These are phyloP conservation scores for Curvularia eragrostidis DNA, from an alignment of 2,329 filamentous ascomycete genomes.

Conservation along the genomic window DNA sequence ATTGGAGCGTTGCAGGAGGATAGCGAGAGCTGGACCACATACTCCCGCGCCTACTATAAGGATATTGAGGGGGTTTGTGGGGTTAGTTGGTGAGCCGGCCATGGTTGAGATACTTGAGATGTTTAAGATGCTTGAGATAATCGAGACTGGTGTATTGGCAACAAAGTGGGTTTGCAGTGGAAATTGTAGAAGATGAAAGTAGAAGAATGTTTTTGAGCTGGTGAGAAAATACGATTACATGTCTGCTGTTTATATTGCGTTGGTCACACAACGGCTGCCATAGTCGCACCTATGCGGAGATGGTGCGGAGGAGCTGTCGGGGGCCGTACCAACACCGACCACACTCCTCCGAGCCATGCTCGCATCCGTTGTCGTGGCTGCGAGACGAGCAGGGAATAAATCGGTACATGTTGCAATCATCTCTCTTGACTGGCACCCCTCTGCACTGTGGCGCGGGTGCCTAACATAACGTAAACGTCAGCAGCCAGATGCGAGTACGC, in stretches of 20 bases:
- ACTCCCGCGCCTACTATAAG: slow-evolving; percentile 41
- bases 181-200: too few relatives aligned
- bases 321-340: slow-evolving; percentile 4
- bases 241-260: background rate
- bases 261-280: background rate
- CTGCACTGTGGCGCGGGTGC: background rate
- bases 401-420: too few relatives aligned
- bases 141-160: background rate
- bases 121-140: background rate
- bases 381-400: background rate
- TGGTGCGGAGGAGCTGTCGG: background rate
- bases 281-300: background rate
- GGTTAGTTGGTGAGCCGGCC: background rate
- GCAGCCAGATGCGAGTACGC: background rate
- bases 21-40: slow-evolving; percentile 53
- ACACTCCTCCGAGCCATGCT: background rate
- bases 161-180: background rate
- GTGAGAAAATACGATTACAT: too few relatives aligned
- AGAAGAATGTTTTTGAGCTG: too few relatives aligned
- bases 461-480: background rate
- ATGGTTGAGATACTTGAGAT: background rate
- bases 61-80: slow-evolving; percentile 27
- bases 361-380: background rate
- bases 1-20: slow-evolving; percentile 56
- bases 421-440: background rate